These are phyloP conservation scores for Oryza brachyantha DNA, from an alignment of 176 grass and related monocot genomes.

Conservation along the genomic window DNA sequence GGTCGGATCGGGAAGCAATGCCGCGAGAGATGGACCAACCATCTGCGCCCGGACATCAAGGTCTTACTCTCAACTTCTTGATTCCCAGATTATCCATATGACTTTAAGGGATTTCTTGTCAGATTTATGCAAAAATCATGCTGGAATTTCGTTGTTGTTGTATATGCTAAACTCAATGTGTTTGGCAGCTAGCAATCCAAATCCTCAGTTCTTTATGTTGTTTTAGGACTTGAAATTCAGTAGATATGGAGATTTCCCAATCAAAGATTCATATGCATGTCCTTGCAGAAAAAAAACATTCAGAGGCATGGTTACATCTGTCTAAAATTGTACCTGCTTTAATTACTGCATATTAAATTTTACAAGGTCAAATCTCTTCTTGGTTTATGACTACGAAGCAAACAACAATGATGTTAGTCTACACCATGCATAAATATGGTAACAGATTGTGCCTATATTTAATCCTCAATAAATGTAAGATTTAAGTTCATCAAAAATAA, in stretches of 20 bases:
- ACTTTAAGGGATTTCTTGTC: background rate
- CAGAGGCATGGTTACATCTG: background rate
- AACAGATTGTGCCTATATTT: too few species aligned
- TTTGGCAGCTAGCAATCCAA: too few species aligned
- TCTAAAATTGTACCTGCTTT: background rate
- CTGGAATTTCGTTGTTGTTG: background rate
- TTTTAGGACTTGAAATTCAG: background rate
- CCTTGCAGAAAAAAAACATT: background rate
- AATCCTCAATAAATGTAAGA: background rate
- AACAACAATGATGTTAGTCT: background rate
- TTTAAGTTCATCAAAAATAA: background rate
- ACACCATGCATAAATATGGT: background rate
- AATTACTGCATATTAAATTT: background rate
- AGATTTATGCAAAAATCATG: background rate
- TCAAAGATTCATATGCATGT: background rate
- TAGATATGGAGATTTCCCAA: background rate
- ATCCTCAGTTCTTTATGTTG: background rate
- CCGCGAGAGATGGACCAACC: constrained; percentile 83
- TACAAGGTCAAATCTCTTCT: too few species aligned
- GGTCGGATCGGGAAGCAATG: constrained; percentile 81
- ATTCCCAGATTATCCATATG: background rate
- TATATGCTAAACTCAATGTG: too few species aligned
- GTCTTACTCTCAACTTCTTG: constrained; percentile 21
- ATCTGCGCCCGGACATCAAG: constrained; percentile 68
- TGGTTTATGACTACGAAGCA: too few species aligned